Evolutionary conservation across 2,329 filamentous ascomycete genomes (phyloP), one percentile per base, ranked within the genome.

Genomic region (Rhynchosporium graminicola): DNA sequence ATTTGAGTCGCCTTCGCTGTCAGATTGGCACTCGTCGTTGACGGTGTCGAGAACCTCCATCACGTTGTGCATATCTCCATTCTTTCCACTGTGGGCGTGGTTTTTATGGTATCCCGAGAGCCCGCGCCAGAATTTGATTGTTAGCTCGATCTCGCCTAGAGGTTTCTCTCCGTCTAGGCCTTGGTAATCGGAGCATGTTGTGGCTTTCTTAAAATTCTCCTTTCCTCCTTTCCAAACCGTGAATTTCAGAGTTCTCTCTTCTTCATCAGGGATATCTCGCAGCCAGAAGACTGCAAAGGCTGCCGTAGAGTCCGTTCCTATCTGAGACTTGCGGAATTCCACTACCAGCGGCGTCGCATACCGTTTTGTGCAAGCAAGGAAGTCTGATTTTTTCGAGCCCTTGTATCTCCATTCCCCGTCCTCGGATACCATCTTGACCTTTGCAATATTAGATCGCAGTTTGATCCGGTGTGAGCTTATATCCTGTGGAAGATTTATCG

Each of bases 271-370:
- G 0, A 92, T 78, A n/a, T 90, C 84, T 65, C 85, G 84, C 20
- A 91, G 78, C 88, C 88, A 91, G 1, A 90, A 76, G 2, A 89
- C 80, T 6, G 82, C 81, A 68, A 89, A 88, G 0, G 85, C 87
- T 1, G 80, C 76, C 0, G 83, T 85, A 61, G 80, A 82, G 57
- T 88, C 83, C 0, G 77, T 72, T 42, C 83, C 69, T 56, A 82
- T 59, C 7, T 77, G 78, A 60, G 84, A 83, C 62, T 83, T 80
- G 47, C 86, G 80, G 67, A 89, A 88, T 69, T 86, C 82, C 29
- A 87, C 72, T 3, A 86, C 72, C 38, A 87, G 70, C 29, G 81
- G 76, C 1, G 80, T 83, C 33, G 79, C 78, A 76, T 89, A 89
- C 38, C 87, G 82, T 65, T 83, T 83, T 36, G 82, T 79, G 0